Percentiles rank a stretch among this genome's conserved stretches.
Conservation (phyloP, 345 rosid species). For the Camelina sativa region DNA sequence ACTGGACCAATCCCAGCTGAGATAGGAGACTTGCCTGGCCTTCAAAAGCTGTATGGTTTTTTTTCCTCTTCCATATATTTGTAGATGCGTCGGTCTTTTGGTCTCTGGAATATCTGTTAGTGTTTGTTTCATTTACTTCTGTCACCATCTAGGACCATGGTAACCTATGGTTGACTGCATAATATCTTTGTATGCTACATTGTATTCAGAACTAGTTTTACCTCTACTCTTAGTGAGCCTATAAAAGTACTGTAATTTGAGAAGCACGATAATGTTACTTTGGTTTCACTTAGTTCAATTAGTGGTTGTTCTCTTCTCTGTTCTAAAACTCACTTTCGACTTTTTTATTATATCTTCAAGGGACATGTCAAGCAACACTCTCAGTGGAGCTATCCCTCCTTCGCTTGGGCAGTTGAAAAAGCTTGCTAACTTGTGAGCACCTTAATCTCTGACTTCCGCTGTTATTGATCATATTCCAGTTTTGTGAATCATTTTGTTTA, state of each 20-base stretch:
- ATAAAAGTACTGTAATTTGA: not conserved
- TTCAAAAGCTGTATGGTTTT: conserved; percentile 68
- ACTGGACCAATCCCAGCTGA: conserved; percentile 79
- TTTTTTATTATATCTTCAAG: conserved; percentile 44
- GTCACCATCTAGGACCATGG: conserved; percentile 14
- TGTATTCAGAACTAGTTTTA: not conserved
- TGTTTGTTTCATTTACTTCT: conserved; percentile 4
- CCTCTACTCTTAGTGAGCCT: conserved; percentile 7
- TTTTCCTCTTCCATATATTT: conserved; percentile 21
- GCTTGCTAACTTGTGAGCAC: conserved; percentile 47
- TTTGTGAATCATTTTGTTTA: conserved; percentile 14
- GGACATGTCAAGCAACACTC: conserved; percentile 81
- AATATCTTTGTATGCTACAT: not conserved
- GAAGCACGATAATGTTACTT: not conserved
- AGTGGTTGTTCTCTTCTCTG: not conserved
- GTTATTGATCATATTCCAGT: conserved; percentile 15
- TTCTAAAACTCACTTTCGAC: not conserved
- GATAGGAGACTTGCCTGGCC: conserved; percentile 72
- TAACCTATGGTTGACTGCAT: conserved; percentile 21
- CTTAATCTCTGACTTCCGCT: conserved; percentile 27
- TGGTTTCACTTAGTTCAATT: not conserved
- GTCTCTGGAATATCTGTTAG: not conserved
- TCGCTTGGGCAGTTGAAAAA: conserved; percentile 72
- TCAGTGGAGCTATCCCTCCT: conserved; percentile 75
- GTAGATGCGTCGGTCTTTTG: not conserved